Percentiles rank a stretch among this genome's conserved stretches.
These are phyloP conservation scores for Ascochyta rabiei DNA, from an alignment of 2,329 filamentous ascomycete species.

Conservation along the genomic window DNA sequence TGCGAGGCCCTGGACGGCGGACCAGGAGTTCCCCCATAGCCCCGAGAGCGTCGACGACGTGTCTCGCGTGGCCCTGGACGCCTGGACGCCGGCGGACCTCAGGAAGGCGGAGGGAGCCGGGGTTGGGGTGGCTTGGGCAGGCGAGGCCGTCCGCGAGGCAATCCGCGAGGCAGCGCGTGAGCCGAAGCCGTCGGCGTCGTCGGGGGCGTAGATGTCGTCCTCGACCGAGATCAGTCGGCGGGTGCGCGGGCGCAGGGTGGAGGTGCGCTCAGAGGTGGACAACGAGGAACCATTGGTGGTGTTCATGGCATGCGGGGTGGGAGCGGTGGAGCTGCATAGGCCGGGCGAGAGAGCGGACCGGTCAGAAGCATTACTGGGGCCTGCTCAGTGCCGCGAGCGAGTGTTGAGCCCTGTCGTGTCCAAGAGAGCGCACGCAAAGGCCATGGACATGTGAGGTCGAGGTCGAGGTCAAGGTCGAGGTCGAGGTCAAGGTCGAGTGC, in stretches of 20 bases:
- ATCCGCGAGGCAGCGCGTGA: conserved; percentile 50
- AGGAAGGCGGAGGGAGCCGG: conserved; percentile 38
- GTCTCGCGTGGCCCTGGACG: conserved; percentile 27
- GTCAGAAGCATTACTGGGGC: conserved; percentile 33
- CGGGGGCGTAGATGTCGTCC: conserved; percentile 49
- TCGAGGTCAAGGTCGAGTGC: no score
- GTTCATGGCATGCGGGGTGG: conserved; percentile 47
- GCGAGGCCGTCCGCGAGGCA: conserved; percentile 46
- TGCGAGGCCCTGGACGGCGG: conserved; percentile 56
- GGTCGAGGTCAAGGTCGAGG: conserved; percentile 7
- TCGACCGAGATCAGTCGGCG: conserved; percentile 57
- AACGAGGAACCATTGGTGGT: conserved; percentile 48
- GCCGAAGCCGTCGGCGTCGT: conserved; percentile 42
- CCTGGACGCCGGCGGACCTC: conserved; percentile 29
- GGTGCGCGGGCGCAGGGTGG: conserved; percentile 54
- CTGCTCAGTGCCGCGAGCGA: conserved; percentile 24
- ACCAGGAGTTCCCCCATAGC: conserved; percentile 57
- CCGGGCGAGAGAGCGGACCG: conserved; percentile 25
- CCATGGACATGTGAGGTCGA: neutral
- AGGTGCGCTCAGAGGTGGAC: conserved; percentile 50
- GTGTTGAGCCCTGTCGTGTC: neutral
- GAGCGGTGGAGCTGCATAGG: conserved; percentile 47
- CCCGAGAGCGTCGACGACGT: conserved; percentile 47
- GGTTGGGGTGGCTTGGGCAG: conserved; percentile 37
- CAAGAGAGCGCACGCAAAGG: neutral